These are phyloP conservation scores for Viola pubescens DNA, from an alignment of 441 rosid species.

Conservation along the genomic window DNA sequence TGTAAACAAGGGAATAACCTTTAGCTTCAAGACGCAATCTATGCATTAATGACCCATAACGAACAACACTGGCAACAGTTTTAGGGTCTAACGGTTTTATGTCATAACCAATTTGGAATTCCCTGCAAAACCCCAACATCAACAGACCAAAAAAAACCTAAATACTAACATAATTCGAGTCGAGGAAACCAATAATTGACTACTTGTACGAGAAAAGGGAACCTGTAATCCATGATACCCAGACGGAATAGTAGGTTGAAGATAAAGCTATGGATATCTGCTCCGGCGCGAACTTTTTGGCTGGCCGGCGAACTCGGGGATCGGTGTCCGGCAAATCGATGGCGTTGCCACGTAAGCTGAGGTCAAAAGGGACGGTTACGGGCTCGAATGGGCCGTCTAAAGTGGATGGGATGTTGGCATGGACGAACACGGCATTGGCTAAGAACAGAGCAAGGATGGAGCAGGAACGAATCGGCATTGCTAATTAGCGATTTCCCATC, in stretches of 20 bases:
- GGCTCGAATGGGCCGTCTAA: conserved; percentile 76
- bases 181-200: not conserved
- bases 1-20: conserved; percentile 65
- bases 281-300: conserved; percentile 64
- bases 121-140: conserved; percentile 28
- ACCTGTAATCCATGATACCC: conserved; percentile 97
- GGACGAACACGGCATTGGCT: not conserved
- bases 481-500: too few species aligned
- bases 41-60: conserved; percentile 38
- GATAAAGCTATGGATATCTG: conserved; percentile 73
- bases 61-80: conserved; percentile 48
- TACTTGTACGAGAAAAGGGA: not conserved
- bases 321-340: conserved; percentile 73
- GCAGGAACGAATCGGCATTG: too few species aligned
- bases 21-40: conserved; percentile 39
- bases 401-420: conserved; percentile 46
- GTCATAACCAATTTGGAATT: conserved; percentile 52
- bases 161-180: not conserved
- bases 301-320: conserved; percentile 64
- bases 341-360: conserved; percentile 53
- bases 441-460: too few species aligned
- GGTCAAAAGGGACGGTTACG: conserved; percentile 59
- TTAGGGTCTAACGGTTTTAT: conserved; percentile 58
- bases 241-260: conserved; percentile 48
- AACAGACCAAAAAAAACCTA: too few species aligned